A percentile compares a stretch with the other conserved stretches of the same genome.
These are phyloP conservation scores for Zymoseptoria brevis DNA, from an alignment of 2,329 filamentous ascomycete genomes.

Conservation along the genomic window DNA sequence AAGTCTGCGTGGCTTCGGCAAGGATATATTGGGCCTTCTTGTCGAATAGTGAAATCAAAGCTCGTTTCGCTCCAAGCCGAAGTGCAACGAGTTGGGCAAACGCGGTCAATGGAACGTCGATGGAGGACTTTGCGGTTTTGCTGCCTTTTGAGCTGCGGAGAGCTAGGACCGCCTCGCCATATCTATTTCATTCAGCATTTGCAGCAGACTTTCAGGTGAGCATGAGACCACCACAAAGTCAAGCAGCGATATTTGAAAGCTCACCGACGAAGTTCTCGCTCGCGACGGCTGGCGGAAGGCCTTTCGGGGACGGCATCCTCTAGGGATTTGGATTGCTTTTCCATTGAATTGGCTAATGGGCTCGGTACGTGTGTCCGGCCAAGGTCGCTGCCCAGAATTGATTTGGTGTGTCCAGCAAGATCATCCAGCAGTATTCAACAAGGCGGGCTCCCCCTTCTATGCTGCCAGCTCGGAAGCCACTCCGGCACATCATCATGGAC, in stretches of 20 bases:
- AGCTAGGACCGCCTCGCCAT: constrained; percentile 7
- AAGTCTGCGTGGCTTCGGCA: constrained; percentile 41
- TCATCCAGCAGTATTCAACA: background rate
- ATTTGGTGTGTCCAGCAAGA: background rate
- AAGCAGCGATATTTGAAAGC: background rate
- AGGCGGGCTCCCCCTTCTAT: background rate
- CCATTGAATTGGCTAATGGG: background rate
- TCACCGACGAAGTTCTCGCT: background rate
- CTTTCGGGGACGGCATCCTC: background rate
- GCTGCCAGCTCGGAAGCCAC: background rate
- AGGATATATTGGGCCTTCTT: constrained; percentile 42
- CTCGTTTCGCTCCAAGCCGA: constrained; percentile 30
- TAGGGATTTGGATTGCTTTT: background rate
- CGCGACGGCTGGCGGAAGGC: background rate
- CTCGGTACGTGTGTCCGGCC: background rate
- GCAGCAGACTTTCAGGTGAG: background rate
- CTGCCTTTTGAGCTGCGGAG: background rate
- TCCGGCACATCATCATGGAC: background rate
- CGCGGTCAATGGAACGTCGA: constrained; percentile 30
- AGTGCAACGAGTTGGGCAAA: constrained; percentile 38
- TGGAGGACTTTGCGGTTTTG: constrained; percentile 2
- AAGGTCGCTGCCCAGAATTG: no score
- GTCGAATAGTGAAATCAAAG: constrained; percentile 41
- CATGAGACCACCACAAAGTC: background rate
- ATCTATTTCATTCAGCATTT: constrained; percentile 1